These are phyloP conservation scores for Backusella morwellensis DNA, from an alignment of 192 early-diverging fungal genomes.

Conservation along the genomic window DNA sequence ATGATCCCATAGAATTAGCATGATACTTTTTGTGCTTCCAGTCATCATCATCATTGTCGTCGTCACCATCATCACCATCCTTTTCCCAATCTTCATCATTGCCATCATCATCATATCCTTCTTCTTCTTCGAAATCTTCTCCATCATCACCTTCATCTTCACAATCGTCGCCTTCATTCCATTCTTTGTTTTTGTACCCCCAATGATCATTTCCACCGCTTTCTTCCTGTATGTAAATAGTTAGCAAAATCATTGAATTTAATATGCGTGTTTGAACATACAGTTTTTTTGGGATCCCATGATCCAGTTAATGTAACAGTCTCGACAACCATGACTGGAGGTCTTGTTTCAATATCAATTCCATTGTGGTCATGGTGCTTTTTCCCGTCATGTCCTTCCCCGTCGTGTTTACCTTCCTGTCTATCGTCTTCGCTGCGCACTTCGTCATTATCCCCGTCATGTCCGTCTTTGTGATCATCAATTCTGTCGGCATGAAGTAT, in stretches of 20 bases:
- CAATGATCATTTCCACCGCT: not conserved
- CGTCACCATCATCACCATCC: not conserved
- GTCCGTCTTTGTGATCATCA: not conserved
- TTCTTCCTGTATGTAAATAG: not conserved
- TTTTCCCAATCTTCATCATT: not conserved
- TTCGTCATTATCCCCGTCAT: not conserved
- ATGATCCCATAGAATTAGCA: not conserved
- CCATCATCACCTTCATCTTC: not conserved
- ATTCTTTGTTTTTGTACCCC: not conserved
- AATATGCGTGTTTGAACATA: not conserved
- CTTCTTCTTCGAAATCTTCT: not conserved
- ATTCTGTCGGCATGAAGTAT: not conserved
- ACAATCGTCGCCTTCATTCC: not conserved
- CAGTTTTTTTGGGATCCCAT: not conserved
- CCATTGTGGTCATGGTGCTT: not conserved
- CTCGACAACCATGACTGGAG: slow-evolving; percentile 10
- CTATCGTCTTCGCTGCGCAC: not conserved
- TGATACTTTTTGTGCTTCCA: not conserved
- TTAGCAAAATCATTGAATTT: not conserved
- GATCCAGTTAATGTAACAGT: slow-evolving; percentile 14
- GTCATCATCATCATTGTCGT: not conserved
- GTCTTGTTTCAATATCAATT: slow-evolving; percentile 6
- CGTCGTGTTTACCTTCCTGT: not conserved
- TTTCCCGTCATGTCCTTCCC: not conserved
- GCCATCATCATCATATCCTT: not conserved